These are phyloP conservation scores for Cryptosporidium ryanae DNA, from an alignment of 169 alveolate genomes.

Conservation along the genomic window DNA sequence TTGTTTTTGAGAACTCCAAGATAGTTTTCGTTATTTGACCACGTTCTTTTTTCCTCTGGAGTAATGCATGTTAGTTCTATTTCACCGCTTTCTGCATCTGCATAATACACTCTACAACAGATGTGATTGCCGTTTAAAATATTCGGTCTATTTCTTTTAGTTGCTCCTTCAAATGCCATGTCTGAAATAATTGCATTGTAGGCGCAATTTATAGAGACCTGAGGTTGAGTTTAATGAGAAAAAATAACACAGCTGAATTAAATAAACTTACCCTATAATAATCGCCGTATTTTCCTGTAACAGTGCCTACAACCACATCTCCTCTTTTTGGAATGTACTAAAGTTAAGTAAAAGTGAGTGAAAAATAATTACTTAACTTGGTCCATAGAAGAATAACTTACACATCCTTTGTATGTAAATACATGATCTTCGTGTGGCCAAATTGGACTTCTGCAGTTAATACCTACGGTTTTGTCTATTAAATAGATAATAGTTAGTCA, in stretches of 20 bases:
- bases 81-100: conserved; percentile 58
- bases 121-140: conserved; percentile 15
- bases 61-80: conserved; percentile 64
- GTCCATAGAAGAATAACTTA: conserved; percentile 16
- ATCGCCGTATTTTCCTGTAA: conserved; percentile 43
- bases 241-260: no score
- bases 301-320: conserved; percentile 47
- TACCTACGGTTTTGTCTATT: conserved; percentile 28
- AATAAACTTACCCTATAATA: conserved; percentile 50
- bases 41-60: conserved; percentile 61
- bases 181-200: conserved; percentile 40
- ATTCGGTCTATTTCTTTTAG: conserved; percentile 63
- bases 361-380: background rate
- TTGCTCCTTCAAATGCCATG: conserved; percentile 75
- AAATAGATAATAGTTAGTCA: background rate
- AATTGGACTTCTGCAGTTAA: conserved; percentile 47
- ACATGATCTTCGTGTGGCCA: conserved; percentile 55
- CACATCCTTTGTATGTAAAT: conserved; percentile 41
- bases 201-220: conserved; percentile 46
- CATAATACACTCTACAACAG: conserved; percentile 38
- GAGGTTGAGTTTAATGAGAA: background rate
- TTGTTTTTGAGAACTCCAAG: conserved; percentile 51
- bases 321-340: conserved; percentile 70
- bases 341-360: background rate
- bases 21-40: conserved; percentile 72